Base-by-base conservation (phyloP, 225 moss, liverwort and hornwort genomes). In the Antitrichia curtipendula region DNA sequence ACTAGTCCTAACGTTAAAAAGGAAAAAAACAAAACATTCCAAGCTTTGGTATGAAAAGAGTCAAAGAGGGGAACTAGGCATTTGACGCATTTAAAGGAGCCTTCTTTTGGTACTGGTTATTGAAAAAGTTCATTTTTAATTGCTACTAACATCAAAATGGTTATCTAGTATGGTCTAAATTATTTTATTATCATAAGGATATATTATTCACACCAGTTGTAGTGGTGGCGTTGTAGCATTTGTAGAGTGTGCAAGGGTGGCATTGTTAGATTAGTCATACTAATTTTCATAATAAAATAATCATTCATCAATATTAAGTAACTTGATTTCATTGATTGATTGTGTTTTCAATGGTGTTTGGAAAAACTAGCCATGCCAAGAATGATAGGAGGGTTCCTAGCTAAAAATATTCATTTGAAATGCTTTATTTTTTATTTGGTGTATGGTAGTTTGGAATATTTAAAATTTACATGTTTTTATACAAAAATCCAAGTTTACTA, bases 361-460 rank as follows among this genome's bases (percentile, higher is more conserved):
- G 7, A 31, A 29, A 73, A 50, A 31, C 1, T 49, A 50, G 13
- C 13, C 50, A 50, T 21, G 3, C 13, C 2, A 0, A 34, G 3
- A 21, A 50, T 1, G 0, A 13, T 50, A 12, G 1, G 2, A 31
- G 7, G 7, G 7, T 7, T 4, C 7, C 2, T 7, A 4, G 0
- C 29, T 1, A 7, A 12, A 47, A 49, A 12, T 1, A 12, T 4
- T 31, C 31, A 49, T 49, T 32, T 31, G 4, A 74, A 74, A 32
- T 49, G 31, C 7, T 32, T 74, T 20, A 4, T 18, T 47, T 11
- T 49, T 19, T 74, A 1, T 31, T 49, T 49, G 49, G 32, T 18
- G 1, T 32, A 49, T 12, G 4, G 6, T 0, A 0, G 0, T 12
- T 11, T 11, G 1, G 4, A 11, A 2, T 12, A 47, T 5, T 31